Evolutionary conservation across 148 eudicot genomes (phyloP), one percentile per base, ranked within the genome.

Genomic region (Bassia scoparia): DNA sequence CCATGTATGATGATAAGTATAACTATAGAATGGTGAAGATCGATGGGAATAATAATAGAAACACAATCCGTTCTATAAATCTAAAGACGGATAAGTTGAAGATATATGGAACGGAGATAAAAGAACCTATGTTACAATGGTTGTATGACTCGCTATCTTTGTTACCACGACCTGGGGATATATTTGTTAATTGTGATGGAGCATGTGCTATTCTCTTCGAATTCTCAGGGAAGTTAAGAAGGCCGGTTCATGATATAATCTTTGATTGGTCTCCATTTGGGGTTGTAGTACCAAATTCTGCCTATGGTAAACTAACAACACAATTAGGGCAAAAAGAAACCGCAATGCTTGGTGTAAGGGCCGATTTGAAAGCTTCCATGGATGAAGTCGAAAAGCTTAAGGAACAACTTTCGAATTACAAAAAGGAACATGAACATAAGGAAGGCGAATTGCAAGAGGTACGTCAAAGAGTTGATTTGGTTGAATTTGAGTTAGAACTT

Each of bases 241-340:
- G 54, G 18, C 41, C 68, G 2, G 34, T 66, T 44, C 12, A 58
- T 72, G 66, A 65, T 72, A 30, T 66, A 4, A 72, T 72, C 14
- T 78, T 72, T 35, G 80, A 78, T 58, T 78, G 80, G 80, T 72
- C 80, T 6, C 20, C 38, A 3, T 78, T 65, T 58, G 76, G 76
- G 35, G 75, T 78, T 15, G 24, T 33, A 0, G 50, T 78, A 31
- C 80, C 80, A 11, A 72, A 48, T 33, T 78, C 80, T 26, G 18
- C 8, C 29, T 14, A 23, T 20, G 80, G 67, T 56, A 27, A 20
- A 8, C 59, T 67, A 26, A 72, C 9, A 21, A 67, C 67, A 58
- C 67, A 58, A 33, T 15, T 72, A 0, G 30, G 35, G 3, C 50
- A 46, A 34, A 50, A 52, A 12, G 66, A 71, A 2, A 65, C 43